phyloP scores from a whole-genome alignment of 192 early-diverging fungal genomes.

The Coemansia brasiliensis region DNA sequence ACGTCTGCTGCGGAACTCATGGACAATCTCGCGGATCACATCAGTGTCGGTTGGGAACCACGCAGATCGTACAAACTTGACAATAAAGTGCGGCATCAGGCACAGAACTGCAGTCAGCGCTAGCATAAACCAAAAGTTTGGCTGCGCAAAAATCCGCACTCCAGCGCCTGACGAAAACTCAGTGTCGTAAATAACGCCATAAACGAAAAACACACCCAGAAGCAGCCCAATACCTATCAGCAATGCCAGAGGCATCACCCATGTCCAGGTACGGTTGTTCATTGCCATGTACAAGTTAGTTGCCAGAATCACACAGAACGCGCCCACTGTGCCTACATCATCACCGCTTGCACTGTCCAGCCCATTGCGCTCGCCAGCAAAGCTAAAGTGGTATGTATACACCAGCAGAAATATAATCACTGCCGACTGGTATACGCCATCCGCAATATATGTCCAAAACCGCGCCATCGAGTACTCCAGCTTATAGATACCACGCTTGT shows the following conservation, averaged over 20 bases:
- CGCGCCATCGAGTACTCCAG: slow-evolving; percentile 70
- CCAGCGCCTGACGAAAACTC: slow-evolving; percentile 59
- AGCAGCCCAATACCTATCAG: slow-evolving; percentile 52
- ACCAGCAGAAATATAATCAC: slow-evolving; percentile 68
- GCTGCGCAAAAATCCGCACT: slow-evolving; percentile 60
- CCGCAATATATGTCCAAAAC: slow-evolving; percentile 75
- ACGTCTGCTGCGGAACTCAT: slow-evolving; percentile 28
- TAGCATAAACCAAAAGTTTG: slow-evolving; percentile 71
- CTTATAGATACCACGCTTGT: slow-evolving; percentile 70
- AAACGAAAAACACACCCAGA: slow-evolving; percentile 59
- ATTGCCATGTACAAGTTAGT: slow-evolving; percentile 79
- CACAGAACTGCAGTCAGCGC: slow-evolving; percentile 61
- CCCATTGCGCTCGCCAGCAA: slow-evolving; percentile 55
- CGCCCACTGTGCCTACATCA: slow-evolving; percentile 70
- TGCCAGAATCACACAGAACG: slow-evolving; percentile 69
- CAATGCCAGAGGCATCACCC: slow-evolving; percentile 60
- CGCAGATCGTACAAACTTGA: slow-evolving; percentile 67
- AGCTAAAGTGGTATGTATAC: slow-evolving; percentile 56
- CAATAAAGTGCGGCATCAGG: slow-evolving; percentile 71
- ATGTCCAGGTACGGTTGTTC: slow-evolving; percentile 74
- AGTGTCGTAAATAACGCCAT: slow-evolving; percentile 61
- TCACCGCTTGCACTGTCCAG: slow-evolving; percentile 58
- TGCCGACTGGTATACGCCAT: slow-evolving; percentile 72
- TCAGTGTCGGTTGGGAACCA: slow-evolving; percentile 80
- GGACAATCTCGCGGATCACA: slow-evolving; percentile 78